A percentile compares a stretch with the other conserved stretches of the same genome.
These are phyloP conservation scores for Scedosporium aurantiacum DNA, from an alignment of 2,329 filamentous ascomycete species.

Conservation along the genomic window DNA sequence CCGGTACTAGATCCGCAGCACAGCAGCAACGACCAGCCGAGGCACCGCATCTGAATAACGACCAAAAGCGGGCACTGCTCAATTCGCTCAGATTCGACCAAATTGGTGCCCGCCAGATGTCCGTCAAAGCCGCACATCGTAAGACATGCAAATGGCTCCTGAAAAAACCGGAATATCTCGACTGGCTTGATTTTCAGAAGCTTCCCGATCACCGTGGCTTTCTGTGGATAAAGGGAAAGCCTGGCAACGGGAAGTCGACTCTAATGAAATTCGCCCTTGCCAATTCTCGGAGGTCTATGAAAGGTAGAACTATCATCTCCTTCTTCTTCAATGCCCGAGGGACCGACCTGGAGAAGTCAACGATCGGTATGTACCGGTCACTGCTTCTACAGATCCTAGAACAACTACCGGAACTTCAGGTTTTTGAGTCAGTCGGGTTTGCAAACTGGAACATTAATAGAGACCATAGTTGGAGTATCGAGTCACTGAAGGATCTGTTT, in stretches of 20 bases:
- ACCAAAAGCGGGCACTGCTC: neutral
- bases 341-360: slow-evolving; percentile 29
- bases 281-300: slow-evolving; percentile 10
- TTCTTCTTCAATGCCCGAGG: slow-evolving; percentile 44
- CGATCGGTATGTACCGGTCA: slow-evolving; percentile 36
- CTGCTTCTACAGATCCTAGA: slow-evolving; percentile 33
- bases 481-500: neutral
- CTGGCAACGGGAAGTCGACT: slow-evolving; percentile 32
- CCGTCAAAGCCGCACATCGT: neutral
- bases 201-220: slow-evolving; percentile 17
- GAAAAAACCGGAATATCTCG: neutral
- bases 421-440: neutral
- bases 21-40: neutral
- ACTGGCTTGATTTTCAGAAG: neutral
- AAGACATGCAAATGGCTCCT: neutral
- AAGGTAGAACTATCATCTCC: slow-evolving; percentile 17
- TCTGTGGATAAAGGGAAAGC: slow-evolving; percentile 34
- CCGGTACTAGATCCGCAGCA: neutral
- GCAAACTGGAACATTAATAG: neutral
- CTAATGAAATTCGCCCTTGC: slow-evolving; percentile 28
- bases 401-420: slow-evolving; percentile 12
- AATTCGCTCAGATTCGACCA: neutral
- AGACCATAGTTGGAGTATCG: neutral
- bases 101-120: neutral
- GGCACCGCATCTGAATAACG: neutral